Percentiles rank a stretch among this genome's conserved stretches.
phyloP scores from a whole-genome alignment of 805 yeast species.

The Metschnikowia vanudenii region DNA sequence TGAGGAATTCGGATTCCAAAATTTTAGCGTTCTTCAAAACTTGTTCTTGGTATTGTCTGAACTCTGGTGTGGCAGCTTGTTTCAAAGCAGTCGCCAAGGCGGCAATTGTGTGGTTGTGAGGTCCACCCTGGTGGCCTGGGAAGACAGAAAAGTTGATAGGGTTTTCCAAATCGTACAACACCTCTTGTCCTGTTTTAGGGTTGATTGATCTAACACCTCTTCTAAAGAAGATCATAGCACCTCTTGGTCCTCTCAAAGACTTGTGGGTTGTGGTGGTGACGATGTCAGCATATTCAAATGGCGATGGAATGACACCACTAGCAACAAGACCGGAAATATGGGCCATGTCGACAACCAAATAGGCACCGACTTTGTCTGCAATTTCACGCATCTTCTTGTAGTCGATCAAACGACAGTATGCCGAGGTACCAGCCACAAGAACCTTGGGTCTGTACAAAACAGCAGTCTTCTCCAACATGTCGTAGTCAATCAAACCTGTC shows the following conservation, averaged over 20 bases:
- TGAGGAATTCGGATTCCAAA: constrained; percentile 71
- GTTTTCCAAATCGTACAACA: constrained; percentile 86
- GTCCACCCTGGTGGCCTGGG: constrained; percentile 99
- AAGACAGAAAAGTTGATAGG: constrained; percentile 97
- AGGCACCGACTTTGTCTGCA: constrained; percentile 97
- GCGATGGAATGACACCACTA: constrained; percentile 93
- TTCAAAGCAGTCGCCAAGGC: constrained; percentile 96
- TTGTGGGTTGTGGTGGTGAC: constrained; percentile 99
- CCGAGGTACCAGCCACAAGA: constrained; percentile 96
- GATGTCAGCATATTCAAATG: constrained; percentile 95
- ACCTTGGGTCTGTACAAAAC: constrained; percentile 92
- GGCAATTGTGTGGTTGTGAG: constrained; percentile 98
- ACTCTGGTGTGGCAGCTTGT: constrained; percentile 90
- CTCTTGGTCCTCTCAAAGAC: constrained; percentile 98
- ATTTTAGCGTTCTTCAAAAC: constrained; percentile 86
- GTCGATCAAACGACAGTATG: constrained; percentile 94
- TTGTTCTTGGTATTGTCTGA: constrained; percentile 82
- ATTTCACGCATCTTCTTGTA: constrained; percentile 95
- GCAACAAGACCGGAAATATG: constrained; percentile 95
- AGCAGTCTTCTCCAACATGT: constrained; percentile 89
- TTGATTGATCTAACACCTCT: constrained; percentile 84
- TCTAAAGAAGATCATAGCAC: constrained; percentile 99
- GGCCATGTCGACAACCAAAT: constrained; percentile 96
- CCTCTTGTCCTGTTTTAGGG: constrained; percentile 87
- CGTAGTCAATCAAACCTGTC: constrained; percentile 96